Base-by-base conservation (phyloP, 129 eudicot species). In the Centella asiatica region DNA sequence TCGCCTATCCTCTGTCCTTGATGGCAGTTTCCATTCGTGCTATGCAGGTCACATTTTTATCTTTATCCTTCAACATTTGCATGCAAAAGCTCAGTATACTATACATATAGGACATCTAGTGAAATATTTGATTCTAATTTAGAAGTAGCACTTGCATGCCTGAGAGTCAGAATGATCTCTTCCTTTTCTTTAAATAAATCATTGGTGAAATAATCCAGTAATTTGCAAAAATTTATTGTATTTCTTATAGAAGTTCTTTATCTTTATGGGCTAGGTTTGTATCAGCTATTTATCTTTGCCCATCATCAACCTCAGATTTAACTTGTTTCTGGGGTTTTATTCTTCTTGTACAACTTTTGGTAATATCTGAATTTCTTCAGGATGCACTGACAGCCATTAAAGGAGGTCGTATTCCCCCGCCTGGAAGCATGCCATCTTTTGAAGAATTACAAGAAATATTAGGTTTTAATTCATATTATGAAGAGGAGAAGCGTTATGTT, bases 371-470 rank as follows among this genome's bases (percentile, higher is more conserved):
- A 47, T 57, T 23, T 49, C 34, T 81, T 68, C 81, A 90, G 95
- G 98, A 90, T 78, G 94, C 98, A 17, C 48, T 90, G 54, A 61
- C 59, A 47, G 98, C 95, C 23, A 87, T 90, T 37, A 87, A 68
- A 72, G 86, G 86, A 71, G 95, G 98, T 10, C 94, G 90, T 5
- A 45, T 90, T 57, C 98, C 98, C 42, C 62, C 95, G 36, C 95
- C 98, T 47, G 95, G 85, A 72, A 90, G 94, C 81, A 83, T 90
- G 94, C 95, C 98, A 32, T 81, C 98, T 46, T 90, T 90, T 75
- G 98, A 87, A 69, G 98, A 92, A 71, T 67, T 92, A 19, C 88
- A 92, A 75, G 88, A 92, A 29, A 68, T 84, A 36, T 64, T 92
- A 62, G 98, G 96, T 72, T 87, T 92, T 67, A 80, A 87, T 50